Evolutionary conservation across 441 rosid genomes (phyloP), one percentile per base, ranked within the genome.

Genomic region (Breynia disticha): DNA sequence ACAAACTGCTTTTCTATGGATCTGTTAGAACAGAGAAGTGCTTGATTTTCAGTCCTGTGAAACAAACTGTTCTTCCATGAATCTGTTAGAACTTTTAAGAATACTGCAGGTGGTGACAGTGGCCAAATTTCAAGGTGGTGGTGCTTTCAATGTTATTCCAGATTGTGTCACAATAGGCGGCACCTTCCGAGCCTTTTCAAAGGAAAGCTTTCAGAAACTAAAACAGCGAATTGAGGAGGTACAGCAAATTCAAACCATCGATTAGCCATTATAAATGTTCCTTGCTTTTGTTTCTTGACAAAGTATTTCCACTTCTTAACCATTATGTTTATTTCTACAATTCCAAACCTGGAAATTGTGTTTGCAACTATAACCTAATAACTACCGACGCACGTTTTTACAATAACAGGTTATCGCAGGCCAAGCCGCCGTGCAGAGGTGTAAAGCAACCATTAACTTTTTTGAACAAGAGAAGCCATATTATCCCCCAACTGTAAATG

Each of bases 161-260:
- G 94, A 90, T 79, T 85, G 88, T 38, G 98, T 85, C 32, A 75
- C 87, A 3, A 80, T 90, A 11, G 95, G 93, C 17, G 98, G 98
- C 54, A 87, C 98, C 48, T 87, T 91, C 74, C 71, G 95, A 48
- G 95, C 96, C 28, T 87, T 90, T 72, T 83, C 88, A 19, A 70
- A 73, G 60, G 79, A 75, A 70, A 79, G 86, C 71, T 76, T 87
- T 46, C 21, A 16, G 50, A 86, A 87, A 58, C 82, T 86, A 52
- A 85, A 67, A 72, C 81, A 73, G 62, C 81, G 96, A 10, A 83
- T 91, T 14, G 76, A 82, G 69, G 86, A 87, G 93, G 98, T 91
- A 67, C 42, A 53, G 57, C 24, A 45, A 39, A 50, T 58, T 15
- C 18, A 32, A n/a, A 28, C 35, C 35, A 28, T 4, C 35, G 8